Percentiles rank a stretch among this genome's conserved stretches.
phyloP scores from a whole-genome alignment of 1,284 basidiomycete species.

The Cystobasidium sp. region DNA sequence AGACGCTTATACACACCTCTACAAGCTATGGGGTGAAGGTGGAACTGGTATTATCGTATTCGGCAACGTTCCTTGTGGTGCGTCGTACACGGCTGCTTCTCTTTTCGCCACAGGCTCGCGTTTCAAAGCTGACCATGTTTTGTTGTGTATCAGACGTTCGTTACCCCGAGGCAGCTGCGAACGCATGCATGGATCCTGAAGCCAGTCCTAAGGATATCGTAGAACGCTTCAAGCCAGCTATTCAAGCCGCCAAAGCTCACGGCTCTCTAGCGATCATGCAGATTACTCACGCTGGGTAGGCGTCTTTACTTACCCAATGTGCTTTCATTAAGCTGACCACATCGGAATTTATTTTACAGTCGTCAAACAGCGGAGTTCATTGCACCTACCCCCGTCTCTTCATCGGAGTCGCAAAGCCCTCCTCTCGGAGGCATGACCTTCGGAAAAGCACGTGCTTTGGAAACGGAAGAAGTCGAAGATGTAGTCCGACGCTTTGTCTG shows the following conservation, averaged over 20 bases:
- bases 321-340: conserved; percentile 46
- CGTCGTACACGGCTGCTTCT: conserved; percentile 13
- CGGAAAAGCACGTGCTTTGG: conserved; percentile 29
- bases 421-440: conserved; percentile 53
- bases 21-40: conserved; percentile 57
- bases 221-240: conserved; percentile 55
- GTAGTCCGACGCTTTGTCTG: conserved; percentile 58
- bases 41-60: conserved; percentile 53
- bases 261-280: conserved; percentile 60
- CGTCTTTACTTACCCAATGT: background rate
- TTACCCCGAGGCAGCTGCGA: conserved; percentile 41
- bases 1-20: conserved; percentile 53
- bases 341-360: conserved; percentile 42
- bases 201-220: conserved; percentile 53
- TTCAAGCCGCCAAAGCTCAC: conserved; percentile 58
- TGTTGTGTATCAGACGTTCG: conserved; percentile 31
- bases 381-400: conserved; percentile 55
- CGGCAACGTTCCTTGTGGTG: conserved; percentile 54
- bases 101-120: background rate
- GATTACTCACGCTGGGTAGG: conserved; percentile 59
- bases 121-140: background rate
- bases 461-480: conserved; percentile 46
- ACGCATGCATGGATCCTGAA: conserved; percentile 43
- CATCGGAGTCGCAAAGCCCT: conserved; percentile 54
- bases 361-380: conserved; percentile 43